phyloP scores from a whole-genome alignment of 768 basidiomycete species.

The Lactifluus volemus region DNA sequence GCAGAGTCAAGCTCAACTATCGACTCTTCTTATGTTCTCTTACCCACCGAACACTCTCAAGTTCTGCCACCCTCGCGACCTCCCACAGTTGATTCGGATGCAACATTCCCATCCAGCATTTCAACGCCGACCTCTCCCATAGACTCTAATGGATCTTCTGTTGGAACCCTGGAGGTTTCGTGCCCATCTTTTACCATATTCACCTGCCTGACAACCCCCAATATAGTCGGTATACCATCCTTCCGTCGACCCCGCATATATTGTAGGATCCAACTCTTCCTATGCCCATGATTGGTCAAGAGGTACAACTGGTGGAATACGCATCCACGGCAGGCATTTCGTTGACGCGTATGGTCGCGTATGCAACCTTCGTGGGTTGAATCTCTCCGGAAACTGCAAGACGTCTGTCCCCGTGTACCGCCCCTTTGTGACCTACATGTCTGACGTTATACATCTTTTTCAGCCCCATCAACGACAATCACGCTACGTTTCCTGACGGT shows the following conservation, averaged over 20 bases:
- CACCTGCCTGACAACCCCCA: not conserved
- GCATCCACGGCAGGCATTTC: conserved; percentile 68
- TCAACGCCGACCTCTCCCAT: conserved; percentile 13
- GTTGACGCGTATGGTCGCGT: conserved; percentile 74
- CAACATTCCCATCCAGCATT: conserved; percentile 13
- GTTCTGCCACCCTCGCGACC: conserved; percentile 1
- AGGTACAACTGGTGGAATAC: conserved; percentile 47
- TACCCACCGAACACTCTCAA: conserved; percentile 10
- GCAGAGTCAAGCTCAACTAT: not conserved
- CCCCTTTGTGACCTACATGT: conserved; percentile 4
- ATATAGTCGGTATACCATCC: conserved; percentile 32
- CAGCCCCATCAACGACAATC: conserved; percentile 63
- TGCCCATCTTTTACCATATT: not conserved
- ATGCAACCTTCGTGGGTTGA: conserved; percentile 75
- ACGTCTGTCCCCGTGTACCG: conserved; percentile 39
- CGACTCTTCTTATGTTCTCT: conserved; percentile 9
- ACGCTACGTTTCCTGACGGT: conserved; percentile 57
- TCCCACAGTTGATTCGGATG: conserved; percentile 6
- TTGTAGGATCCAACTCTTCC: conserved; percentile 38
- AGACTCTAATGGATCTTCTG: conserved; percentile 8
- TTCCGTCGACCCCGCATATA: conserved; percentile 37
- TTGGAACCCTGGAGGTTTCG: conserved; percentile 6
- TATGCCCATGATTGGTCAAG: conserved; percentile 72
- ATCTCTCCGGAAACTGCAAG: conserved; percentile 78
- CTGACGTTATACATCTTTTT: not conserved